phyloP scores from a whole-genome alignment of 73 alveolate genomes.

The Symbiodinium pilosum region DNA sequence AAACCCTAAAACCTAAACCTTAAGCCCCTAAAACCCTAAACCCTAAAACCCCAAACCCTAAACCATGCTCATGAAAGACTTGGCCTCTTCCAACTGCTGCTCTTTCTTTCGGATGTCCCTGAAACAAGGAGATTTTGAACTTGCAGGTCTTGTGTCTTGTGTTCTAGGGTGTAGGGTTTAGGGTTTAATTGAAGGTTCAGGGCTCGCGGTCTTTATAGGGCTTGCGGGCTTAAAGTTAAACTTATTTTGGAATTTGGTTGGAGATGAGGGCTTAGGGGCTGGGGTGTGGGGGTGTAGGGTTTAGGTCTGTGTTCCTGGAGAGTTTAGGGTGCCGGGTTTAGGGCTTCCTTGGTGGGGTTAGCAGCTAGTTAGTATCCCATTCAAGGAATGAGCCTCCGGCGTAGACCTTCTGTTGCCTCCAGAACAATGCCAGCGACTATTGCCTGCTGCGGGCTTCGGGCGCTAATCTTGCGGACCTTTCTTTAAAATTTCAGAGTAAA shows the following conservation, averaged over 20 bases:
- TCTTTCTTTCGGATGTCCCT: conserved; percentile 74
- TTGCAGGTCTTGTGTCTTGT: not conserved
- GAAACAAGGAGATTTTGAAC: not conserved
- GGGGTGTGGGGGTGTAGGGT: not conserved
- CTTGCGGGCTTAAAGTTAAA: no score
- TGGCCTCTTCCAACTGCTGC: conserved; percentile 52
- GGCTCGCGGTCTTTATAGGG: no score
- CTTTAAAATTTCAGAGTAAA: no score
- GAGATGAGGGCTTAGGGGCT: not conserved
- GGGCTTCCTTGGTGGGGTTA: no score
- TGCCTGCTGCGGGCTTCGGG: no score
- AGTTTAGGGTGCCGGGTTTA: not conserved
- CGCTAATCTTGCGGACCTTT: no score
- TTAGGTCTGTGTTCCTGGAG: not conserved
- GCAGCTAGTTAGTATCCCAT: no score
- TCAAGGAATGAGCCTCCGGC: no score
- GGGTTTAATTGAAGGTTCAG: no score
- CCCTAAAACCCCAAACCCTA: not conserved
- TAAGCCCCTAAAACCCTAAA: not conserved
- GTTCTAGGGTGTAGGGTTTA: not conserved
- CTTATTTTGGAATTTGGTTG: no score
- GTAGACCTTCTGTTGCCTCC: no score
- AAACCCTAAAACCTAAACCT: not conserved
- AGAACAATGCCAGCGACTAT: no score
- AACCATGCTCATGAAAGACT: not conserved